Conservation (phyloP, 2,329 filamentous ascomycete species). For the Blastomyces percursus region DNA sequence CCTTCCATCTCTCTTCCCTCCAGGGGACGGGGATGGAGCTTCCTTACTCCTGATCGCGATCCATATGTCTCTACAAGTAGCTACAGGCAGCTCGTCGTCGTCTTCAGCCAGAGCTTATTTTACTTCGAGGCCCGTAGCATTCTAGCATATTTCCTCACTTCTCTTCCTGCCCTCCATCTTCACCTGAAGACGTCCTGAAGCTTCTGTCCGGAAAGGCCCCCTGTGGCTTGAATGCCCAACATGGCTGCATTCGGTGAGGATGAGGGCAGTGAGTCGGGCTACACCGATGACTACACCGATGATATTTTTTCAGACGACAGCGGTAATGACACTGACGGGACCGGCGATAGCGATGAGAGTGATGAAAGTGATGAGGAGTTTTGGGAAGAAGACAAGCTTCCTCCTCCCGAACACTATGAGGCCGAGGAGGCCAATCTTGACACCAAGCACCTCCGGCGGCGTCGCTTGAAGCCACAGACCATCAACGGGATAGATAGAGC, state of each 20-base stretch:
- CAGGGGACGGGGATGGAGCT: not conserved
- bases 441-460: not conserved
- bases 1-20: not conserved
- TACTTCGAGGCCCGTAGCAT: not conserved
- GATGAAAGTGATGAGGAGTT: not conserved
- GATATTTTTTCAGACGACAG: conserved; percentile 2
- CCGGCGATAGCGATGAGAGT: not conserved
- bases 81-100: not conserved
- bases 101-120: not conserved
- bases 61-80: not conserved
- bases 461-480: not conserved
- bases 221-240: not conserved
- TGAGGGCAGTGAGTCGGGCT: not conserved
- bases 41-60: not conserved
- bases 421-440: not conserved
- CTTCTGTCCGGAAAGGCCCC: not conserved
- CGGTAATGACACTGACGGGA: not conserved
- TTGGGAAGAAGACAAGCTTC: not conserved
- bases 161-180: not conserved
- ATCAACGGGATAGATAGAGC: not conserved
- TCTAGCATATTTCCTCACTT: not conserved
- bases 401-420: not conserved
- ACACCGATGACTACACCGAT: not conserved
- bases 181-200: not conserved
- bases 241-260: not conserved